Evolutionary conservation across 257 asterid genomes (phyloP), one percentile per base, ranked within the genome.

Genomic region (Ehretia macrophylla): DNA sequence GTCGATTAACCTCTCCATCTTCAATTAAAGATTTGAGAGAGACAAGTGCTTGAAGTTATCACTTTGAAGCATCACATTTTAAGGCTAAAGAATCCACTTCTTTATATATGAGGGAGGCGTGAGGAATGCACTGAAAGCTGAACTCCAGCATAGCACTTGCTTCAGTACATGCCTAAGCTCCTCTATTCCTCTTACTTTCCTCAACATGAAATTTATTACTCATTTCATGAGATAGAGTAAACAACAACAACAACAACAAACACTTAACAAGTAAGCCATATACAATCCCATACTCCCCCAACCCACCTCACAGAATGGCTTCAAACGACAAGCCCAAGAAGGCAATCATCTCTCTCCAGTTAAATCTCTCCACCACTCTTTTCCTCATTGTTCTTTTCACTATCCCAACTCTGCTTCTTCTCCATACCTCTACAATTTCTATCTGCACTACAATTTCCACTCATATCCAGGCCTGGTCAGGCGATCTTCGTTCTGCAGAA

Each of bases 311-410:
- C 60, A 50, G 14, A 18, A 85, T 81, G 94, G 95, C 88, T 56
- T 54, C 67, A 44, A 81, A 42, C 4, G 47, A 61, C 68, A 79
- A 83, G 64, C 64, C 77, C 22, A 82, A 82, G 65, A 75, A 79
- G n/a, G 68, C 90, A 14, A 5, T 53, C 5, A 35, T 77, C 65
- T 75, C 76, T 63, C 84, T 79, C 10, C 68, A 75, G 17, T 84
- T 90, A 55, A 84, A 76, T 62, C 97, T 88, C 27, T 77, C 83
- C 48, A 80, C 85, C 47, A 83, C 91, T 59, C 78, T 88, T 38
- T 85, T 86, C 81, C 85, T 88, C 80, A 79, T 83, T 27, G 80
- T 85, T 20, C 84, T 88, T 58, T 88, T 88, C 82, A 85, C 97
- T 27, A 68, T 88, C 67, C 97, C 97, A 8, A 78, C 88, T 42